Evolutionary conservation across 805 yeast species (phyloP), one percentile per base, ranked within the genome.

Genomic region (Pichia gijzeniarum): DNA sequence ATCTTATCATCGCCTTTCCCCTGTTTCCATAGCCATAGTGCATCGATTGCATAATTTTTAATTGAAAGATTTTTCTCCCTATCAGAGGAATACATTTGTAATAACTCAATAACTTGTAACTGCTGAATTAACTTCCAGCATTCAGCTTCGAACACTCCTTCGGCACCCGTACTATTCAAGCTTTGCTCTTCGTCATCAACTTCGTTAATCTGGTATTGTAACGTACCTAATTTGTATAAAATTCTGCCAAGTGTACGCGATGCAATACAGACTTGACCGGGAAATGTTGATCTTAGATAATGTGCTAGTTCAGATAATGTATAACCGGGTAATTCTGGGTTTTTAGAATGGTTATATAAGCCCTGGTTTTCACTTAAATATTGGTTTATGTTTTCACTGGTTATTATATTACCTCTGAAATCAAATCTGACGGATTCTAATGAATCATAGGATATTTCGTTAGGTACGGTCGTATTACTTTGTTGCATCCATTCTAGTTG

Each of bases 401-500:
- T 71, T 3, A 93, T 70, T 48, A 93, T 62, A 53, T 85, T 71
- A 10, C 97, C 99, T 41, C 79, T 71, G 63, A 93, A 89, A 58
- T 91, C 97, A 59, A 93, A 93, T 51, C 99, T 69, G 59, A 91
- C 68, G 43, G 85, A 88, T 4, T 82, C 63, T 4, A 84, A 75
- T 41, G 81, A 64, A 53, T 74, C 73, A 61, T 76, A 68, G 20
- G 73, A 67, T 53, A 66, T 71, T 53, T 63, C 57, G 0, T 52
- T 45, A 0, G 67, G 64, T 20, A 66, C 63, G 1, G 75, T 71
- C 21, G 75, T 69, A 1, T 82, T 76, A 5, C 38, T 16, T 9
- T 85, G 80, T 47, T 82, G 75, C 96, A 90, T 90, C 99, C 99
- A 93, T 48, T 89, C 85, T 46, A 93, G 63, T 55, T 86, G 84